A percentile compares a stretch with the other conserved stretches of the same genome.
These are phyloP conservation scores for Leishmania tarentolae DNA, from an alignment of 208 protist species.

Conservation along the genomic window DNA sequence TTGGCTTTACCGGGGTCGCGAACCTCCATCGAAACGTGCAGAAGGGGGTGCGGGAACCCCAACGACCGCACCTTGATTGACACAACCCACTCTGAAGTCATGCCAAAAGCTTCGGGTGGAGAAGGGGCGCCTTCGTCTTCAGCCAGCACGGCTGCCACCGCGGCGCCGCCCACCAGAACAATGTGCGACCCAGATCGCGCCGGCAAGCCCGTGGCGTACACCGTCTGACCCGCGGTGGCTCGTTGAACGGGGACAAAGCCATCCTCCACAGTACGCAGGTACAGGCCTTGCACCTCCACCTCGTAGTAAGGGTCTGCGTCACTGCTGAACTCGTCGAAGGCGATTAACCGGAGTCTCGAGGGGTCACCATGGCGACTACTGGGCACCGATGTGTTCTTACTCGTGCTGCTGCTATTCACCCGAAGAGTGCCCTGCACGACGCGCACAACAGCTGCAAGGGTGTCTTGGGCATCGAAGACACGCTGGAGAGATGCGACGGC, in stretches of 20 bases:
- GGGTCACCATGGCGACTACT: not conserved
- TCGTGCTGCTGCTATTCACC: conserved; percentile 2
- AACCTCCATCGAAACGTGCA: conserved; percentile 98
- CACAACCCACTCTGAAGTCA: conserved; percentile 47
- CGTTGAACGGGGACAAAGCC: conserved; percentile 52
- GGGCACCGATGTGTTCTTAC: not conserved
- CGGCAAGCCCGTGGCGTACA: conserved; percentile 60
- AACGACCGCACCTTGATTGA: conserved; percentile 46
- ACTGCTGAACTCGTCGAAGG: conserved; percentile 71
- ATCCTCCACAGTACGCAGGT: conserved; percentile 51
- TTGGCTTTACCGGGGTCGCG: conserved; percentile 95
- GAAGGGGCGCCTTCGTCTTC: conserved; percentile 33
- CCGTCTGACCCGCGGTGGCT: conserved; percentile 68
- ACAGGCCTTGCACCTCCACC: conserved; percentile 41
- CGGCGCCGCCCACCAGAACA: conserved; percentile 53
- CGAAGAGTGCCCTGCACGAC: conserved; percentile 59
- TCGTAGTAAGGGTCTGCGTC: conserved; percentile 69
- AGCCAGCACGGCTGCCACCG: conserved; percentile 36
- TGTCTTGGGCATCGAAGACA: conserved; percentile 37
- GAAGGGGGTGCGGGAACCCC: conserved; percentile 38
- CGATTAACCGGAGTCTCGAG: conserved; percentile 33
- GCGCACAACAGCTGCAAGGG: conserved; percentile 65
- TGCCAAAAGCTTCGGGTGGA: not conserved
- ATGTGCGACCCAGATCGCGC: conserved; percentile 57
- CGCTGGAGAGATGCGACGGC: conserved; percentile 65